phyloP scores from a whole-genome alignment of 805 yeast genomes.

The Nakazawaea molendinolei region DNA sequence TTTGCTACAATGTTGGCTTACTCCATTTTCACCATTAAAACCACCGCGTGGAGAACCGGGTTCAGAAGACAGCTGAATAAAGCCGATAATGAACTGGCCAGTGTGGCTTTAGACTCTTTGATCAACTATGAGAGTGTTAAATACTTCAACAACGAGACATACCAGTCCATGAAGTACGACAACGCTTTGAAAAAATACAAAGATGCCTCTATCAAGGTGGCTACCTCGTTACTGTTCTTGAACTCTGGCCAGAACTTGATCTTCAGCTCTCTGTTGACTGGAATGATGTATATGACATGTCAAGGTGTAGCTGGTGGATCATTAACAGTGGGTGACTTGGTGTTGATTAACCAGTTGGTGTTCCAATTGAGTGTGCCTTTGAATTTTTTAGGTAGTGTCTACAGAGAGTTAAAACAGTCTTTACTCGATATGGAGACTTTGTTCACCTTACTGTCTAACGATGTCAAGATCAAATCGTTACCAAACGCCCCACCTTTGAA shows the following conservation, averaged over 20 bases:
- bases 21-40: conserved; percentile 77
- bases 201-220: conserved; percentile 69
- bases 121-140: conserved; percentile 93
- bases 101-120: conserved; percentile 87
- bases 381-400: conserved; percentile 91
- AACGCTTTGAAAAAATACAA: conserved; percentile 68
- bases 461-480: conserved; percentile 56
- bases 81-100: conserved; percentile 95
- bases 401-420: conserved; percentile 89
- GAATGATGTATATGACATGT: conserved; percentile 98
- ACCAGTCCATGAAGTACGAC: conserved; percentile 77
- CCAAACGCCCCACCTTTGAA: conserved; percentile 57
- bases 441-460: conserved; percentile 75
- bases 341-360: conserved; percentile 88
- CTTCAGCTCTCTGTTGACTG: conserved; percentile 84
- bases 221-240: conserved; percentile 72
- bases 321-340: conserved; percentile 90
- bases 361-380: conserved; percentile 94
- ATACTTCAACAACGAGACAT: conserved; percentile 84
- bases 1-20: conserved; percentile 84
- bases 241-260: conserved; percentile 77
- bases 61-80: conserved; percentile 84
- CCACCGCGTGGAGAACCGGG: conserved; percentile 94
- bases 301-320: conserved; percentile 81
- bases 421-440: conserved; percentile 93